Evolutionary conservation across 352 stramenopile species (phyloP).

Genomic region (Globisporangium mamillatum): DNA sequence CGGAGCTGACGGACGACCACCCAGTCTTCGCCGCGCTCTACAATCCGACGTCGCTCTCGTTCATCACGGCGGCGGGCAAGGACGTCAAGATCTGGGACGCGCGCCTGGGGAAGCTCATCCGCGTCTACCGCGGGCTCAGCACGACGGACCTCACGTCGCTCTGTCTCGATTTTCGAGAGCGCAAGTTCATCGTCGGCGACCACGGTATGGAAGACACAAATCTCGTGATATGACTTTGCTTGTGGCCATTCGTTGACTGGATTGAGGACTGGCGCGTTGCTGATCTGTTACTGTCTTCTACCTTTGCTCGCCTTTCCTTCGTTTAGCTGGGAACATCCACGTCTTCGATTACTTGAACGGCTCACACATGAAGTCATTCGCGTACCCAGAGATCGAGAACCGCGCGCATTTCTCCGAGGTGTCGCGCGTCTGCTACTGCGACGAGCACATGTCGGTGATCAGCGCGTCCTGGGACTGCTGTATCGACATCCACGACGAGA

Average conservation of each 20-base stretch:
- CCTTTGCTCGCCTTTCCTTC: neutral
- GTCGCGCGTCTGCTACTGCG: constrained; percentile 75
- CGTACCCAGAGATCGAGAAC: constrained; percentile 61
- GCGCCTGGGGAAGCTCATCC: constrained; percentile 70
- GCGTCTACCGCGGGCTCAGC: constrained; percentile 73
- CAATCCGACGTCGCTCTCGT: constrained; percentile 85
- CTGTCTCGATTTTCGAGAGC: constrained; percentile 76
- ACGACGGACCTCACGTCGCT: constrained; percentile 73
- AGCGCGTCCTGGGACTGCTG: constrained; percentile 77
- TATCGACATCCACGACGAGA: constrained; percentile 86
- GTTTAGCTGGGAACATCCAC: constrained; percentile 56
- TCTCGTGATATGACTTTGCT: neutral
- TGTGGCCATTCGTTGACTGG: neutral
- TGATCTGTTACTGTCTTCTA: neutral
- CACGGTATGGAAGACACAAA: constrained; percentile 35
- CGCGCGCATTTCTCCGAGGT: constrained; percentile 74
- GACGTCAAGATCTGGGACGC: constrained; percentile 90
- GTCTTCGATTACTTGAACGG: constrained; percentile 90
- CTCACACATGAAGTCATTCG: constrained; percentile 84
- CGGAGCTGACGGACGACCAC: constrained; percentile 82
- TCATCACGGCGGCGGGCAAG: constrained; percentile 74
- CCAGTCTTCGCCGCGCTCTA: constrained; percentile 80
- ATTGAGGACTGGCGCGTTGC: neutral
- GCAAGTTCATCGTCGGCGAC: constrained; percentile 86
- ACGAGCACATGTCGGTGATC: constrained; percentile 85